A percentile compares a stretch with the other conserved stretches of the same genome.
These are phyloP conservation scores for Trypanosoma cruzi DNA, from an alignment of 208 protist species.

Conservation along the genomic window DNA sequence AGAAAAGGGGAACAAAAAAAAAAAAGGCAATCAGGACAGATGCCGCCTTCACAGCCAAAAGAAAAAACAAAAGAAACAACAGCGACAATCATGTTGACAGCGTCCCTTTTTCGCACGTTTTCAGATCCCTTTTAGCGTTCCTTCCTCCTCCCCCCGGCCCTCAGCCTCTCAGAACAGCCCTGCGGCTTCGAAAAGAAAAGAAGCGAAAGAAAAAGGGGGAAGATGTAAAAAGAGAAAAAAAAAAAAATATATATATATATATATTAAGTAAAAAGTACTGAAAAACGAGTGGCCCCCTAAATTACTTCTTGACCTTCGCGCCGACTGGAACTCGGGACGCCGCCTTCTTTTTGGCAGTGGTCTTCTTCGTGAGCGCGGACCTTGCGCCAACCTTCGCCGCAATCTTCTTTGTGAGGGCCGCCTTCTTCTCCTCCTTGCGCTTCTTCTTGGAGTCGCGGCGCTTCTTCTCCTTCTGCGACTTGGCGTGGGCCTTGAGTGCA, in stretches of 20 bases:
- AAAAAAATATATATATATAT: neutral
- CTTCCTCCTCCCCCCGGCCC: too few relatives aligned
- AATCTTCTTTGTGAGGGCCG: slow-evolving; percentile 55
- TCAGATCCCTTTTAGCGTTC: too few relatives aligned
- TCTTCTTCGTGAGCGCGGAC: slow-evolving; percentile 25
- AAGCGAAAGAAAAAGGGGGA: too few relatives aligned
- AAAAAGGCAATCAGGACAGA: neutral
- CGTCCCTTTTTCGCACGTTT: too few relatives aligned
- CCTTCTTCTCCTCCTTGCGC: slow-evolving; percentile 62
- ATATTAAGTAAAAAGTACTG: slow-evolving; percentile 8
- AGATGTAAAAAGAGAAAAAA: neutral
- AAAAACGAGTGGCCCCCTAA: neutral
- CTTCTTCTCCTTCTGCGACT: slow-evolving; percentile 68
- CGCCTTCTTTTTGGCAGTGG: slow-evolving; percentile 40
- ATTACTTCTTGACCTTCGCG: slow-evolving; percentile 64
- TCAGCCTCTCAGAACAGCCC: too few relatives aligned
- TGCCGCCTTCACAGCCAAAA: too few relatives aligned
- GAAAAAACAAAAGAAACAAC: too few relatives aligned
- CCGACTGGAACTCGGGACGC: slow-evolving; percentile 51
- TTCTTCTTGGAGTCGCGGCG: slow-evolving; percentile 77
- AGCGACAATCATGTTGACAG: too few relatives aligned
- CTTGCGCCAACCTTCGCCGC: slow-evolving; percentile 31
- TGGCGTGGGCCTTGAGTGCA: slow-evolving; percentile 71
- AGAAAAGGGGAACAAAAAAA: neutral
- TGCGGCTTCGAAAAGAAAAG: too few relatives aligned